Evolutionary conservation across 139 green algal species (phyloP).

Genomic region (Monoraphidium neglectum): DNA sequence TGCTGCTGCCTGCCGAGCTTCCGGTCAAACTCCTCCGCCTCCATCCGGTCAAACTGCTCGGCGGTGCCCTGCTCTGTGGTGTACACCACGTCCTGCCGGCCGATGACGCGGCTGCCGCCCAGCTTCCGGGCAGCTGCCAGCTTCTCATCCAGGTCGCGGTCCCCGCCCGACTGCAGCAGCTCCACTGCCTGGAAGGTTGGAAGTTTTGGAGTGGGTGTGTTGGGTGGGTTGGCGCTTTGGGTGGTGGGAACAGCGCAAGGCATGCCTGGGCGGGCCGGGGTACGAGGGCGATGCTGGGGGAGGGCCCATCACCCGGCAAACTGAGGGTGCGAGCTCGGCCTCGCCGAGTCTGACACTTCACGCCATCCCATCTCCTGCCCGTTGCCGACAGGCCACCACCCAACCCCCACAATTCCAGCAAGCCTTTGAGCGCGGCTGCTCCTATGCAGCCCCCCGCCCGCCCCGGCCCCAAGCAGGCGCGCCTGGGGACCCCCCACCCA

Average conservation of each 20-base stretch:
- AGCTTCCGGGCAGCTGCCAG: slow-evolving; percentile 23
- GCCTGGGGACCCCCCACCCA: slow-evolving; percentile 12
- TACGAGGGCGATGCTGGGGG: slow-evolving; percentile 1
- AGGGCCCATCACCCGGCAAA: no score
- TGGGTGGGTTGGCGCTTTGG: neutral
- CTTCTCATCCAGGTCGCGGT: slow-evolving; percentile 20
- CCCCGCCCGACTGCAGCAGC: slow-evolving; percentile 2
- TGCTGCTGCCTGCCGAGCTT: slow-evolving; percentile 2
- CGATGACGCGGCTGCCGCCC: slow-evolving; percentile 21
- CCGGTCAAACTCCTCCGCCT: slow-evolving; percentile 31
- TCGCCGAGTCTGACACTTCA: no score
- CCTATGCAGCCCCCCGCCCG: no score
- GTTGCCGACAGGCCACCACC: no score
- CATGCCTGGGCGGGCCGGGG: neutral
- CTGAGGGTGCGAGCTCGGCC: no score
- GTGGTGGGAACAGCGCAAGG: neutral
- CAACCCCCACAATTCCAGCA: no score
- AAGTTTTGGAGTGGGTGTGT: neutral
- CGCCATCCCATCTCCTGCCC: no score
- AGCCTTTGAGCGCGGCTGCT: slow-evolving; percentile 3
- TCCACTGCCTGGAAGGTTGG: neutral
- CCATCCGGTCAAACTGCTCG: slow-evolving; percentile 21
- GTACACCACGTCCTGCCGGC: slow-evolving; percentile 32
- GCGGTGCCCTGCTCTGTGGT: slow-evolving; percentile 29
- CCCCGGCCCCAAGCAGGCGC: neutral